Conservation (phyloP, 768 basidiomycete genomes). For the Lactarius psammicola region DNA sequence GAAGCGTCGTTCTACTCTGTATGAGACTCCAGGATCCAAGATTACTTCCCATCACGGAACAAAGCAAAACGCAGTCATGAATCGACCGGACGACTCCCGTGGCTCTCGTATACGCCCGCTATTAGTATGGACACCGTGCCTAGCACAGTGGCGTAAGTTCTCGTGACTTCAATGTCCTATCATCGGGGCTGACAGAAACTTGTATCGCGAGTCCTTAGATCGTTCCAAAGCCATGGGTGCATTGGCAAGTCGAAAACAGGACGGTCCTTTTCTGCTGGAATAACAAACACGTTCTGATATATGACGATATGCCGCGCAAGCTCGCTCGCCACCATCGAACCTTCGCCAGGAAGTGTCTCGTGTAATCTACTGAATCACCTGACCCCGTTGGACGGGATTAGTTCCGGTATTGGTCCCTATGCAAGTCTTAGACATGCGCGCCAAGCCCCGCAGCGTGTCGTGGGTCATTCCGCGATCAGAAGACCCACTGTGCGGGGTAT, state of each 20-base stretch:
- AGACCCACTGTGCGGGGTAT: not conserved
- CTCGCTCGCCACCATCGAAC: not conserved
- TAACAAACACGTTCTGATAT: not conserved
- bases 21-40: not conserved
- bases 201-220: not conserved
- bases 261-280: not conserved
- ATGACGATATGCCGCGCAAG: not conserved
- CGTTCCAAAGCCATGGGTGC: not conserved
- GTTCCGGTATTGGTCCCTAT: not conserved
- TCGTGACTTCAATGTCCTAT: slow-evolving; percentile 9
- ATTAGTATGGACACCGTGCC: not conserved
- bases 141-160: not conserved
- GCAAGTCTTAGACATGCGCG: not conserved
- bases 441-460: not conserved
- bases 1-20: not conserved
- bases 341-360: not conserved
- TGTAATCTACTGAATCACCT: not conserved
- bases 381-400: not conserved
- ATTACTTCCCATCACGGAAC: not conserved
- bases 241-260: not conserved
- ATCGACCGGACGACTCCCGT: not conserved
- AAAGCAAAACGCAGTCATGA: not conserved
- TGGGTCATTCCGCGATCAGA: not conserved
- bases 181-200: slow-evolving; percentile 1
- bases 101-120: not conserved